Base-by-base conservation (phyloP, 192 early-diverging fungal species). In the Globomyces pollinis-pini region DNA sequence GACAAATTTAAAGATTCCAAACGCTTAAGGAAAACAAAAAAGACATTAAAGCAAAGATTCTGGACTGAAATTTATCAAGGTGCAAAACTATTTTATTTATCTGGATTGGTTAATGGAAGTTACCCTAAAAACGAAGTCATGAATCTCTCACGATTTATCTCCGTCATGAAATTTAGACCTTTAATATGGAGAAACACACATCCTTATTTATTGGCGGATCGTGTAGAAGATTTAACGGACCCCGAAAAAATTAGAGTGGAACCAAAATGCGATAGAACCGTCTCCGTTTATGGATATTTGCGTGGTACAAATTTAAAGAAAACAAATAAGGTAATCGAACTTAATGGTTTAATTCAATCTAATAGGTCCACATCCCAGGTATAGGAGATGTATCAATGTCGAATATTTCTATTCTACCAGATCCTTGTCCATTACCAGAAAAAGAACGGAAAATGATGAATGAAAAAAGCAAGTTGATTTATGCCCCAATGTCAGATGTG, bases 21-120 rank as follows among this genome's bases (percentile, higher is more conserved):
- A 74, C 69, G 84, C 15, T 79, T 95, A 54, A 84, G 86, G 56
- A 83, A 83, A 33, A 90, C 84, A 1, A 97, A 97, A 70, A 97
- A 96, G 76, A 70, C 78, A 59, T 76, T 99, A 53, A 99, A 99
- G 83, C 92, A 95, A 38, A 87, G 96, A 63, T 99, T 99, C 78
- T 99, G 96, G 96, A 96, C 96, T n/a, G 96, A 99, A 66, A 96
- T 97, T 54, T 96, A 99, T 68, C 88, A 99, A 60, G 96, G 96
- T 18, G 96, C 96, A 51, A 99, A 99, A 73, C 74, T 99, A 13
- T 99, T 99, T 60, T 97, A 97, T 62, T 75, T 99, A n/a, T 91
- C 91, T 2, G 94, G 96, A 23, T 75, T 97, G 20, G 89, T 96
- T 70, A 92, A 96, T 62, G 92, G 91, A 31, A 81, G 84, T 33